phyloP scores from a whole-genome alignment of 345 rosid species.

The Dipteronia sinensis region DNA sequence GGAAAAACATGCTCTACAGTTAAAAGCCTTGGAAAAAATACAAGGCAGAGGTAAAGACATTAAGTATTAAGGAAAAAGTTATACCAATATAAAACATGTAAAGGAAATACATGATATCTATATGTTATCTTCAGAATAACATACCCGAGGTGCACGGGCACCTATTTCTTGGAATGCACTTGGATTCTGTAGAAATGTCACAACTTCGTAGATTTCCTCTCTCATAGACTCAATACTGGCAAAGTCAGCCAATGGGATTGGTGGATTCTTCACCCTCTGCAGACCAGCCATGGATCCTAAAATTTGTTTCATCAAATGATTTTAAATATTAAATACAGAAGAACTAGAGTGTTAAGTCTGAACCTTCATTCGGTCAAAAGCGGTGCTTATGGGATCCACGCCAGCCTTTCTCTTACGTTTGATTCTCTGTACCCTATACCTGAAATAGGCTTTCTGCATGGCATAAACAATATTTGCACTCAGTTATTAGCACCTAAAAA shows the following conservation, averaged over 20 bases:
- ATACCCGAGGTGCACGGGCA: slow-evolving; percentile 92
- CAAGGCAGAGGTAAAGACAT: background rate
- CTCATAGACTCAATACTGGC: slow-evolving; percentile 95
- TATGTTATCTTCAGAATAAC: slow-evolving; percentile 28
- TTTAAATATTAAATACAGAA: background rate
- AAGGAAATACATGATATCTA: slow-evolving; percentile 7
- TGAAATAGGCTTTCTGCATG: slow-evolving; percentile 73
- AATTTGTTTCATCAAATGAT: slow-evolving; percentile 6
- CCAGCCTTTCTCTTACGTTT: slow-evolving; percentile 77
- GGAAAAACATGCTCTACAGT: background rate
- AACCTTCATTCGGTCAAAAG: slow-evolving; percentile 93
- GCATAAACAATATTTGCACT: slow-evolving; percentile 18
- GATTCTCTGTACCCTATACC: slow-evolving; percentile 54
- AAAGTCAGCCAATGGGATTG: slow-evolving; percentile 82
- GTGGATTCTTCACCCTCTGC: slow-evolving; percentile 96
- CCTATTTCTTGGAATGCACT: slow-evolving; percentile 94
- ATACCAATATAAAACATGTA: background rate
- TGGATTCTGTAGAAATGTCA: slow-evolving; percentile 92
- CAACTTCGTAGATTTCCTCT: slow-evolving; percentile 96
- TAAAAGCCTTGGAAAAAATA: background rate
- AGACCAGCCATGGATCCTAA: slow-evolving; percentile 23
- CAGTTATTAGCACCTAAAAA: slow-evolving; percentile 21
- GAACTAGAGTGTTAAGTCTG: background rate
- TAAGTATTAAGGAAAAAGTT: background rate
- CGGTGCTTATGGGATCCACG: slow-evolving; percentile 80